A percentile compares a stretch with the other conserved stretches of the same genome.
phyloP scores from a whole-genome alignment of 2,329 filamentous ascomycete genomes.

The Cercospora sesami region DNA sequence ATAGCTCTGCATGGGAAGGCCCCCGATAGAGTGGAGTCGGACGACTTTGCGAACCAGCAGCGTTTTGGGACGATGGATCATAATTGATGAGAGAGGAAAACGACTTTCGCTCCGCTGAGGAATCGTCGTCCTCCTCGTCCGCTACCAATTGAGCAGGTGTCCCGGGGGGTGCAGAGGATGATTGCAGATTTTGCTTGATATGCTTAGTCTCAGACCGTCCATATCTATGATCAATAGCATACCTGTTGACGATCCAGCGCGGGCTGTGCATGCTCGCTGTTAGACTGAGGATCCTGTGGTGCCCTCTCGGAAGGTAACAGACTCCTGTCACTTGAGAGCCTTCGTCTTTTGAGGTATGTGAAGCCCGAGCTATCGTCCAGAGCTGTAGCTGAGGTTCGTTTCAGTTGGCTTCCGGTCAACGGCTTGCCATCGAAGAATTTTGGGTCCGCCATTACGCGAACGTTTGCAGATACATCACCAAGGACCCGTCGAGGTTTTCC shows the following conservation, averaged over 20 bases:
- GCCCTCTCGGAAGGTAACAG: neutral
- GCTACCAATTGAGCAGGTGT: conserved; percentile 29
- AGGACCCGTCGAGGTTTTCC: conserved; percentile 29
- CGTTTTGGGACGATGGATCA: conserved; percentile 45
- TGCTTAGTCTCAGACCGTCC: neutral
- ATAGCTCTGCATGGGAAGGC: conserved; percentile 58
- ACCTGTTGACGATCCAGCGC: conserved; percentile 5
- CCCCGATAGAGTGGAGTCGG: conserved; percentile 14
- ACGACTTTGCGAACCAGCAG: conserved; percentile 18
- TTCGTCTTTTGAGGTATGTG: conserved; percentile 39
- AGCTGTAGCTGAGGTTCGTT: conserved; percentile 36
- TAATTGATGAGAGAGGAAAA: conserved; percentile 54
- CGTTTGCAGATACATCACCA: conserved; percentile 38
- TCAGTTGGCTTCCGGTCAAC: conserved; percentile 36
- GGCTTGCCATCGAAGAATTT: conserved; percentile 26
- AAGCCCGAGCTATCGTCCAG: conserved; percentile 37
- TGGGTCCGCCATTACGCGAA: conserved; percentile 24
- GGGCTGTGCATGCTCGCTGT: neutral
- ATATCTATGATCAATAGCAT: neutral
- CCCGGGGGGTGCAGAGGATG: conserved; percentile 17
- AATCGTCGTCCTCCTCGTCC: conserved; percentile 31
- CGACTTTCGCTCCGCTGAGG: conserved; percentile 41
- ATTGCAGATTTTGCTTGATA: neutral
- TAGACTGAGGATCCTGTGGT: neutral
- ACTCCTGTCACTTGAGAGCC: conserved; percentile 22